phyloP scores from a whole-genome alignment of 164 flowering plant species.

The Macadamia integrifolia region DNA sequence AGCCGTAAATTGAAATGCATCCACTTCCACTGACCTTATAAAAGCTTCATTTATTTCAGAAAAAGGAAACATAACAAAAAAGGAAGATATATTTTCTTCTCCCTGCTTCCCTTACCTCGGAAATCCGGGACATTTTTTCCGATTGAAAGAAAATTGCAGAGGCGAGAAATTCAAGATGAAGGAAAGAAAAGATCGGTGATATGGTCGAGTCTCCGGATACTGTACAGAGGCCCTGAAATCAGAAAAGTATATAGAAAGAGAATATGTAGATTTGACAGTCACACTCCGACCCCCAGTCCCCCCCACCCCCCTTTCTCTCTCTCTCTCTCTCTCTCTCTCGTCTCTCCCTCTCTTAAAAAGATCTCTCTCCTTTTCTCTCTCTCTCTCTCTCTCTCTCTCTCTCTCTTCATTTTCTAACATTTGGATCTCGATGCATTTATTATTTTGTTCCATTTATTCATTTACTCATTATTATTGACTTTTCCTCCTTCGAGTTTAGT shows the following conservation, averaged over 20 bases:
- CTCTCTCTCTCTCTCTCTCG: too few relatives aligned
- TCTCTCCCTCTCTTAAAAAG: too few relatives aligned
- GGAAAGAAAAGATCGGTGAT: conserved; percentile 29
- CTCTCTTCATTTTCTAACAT: neutral
- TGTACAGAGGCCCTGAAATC: conserved; percentile 12
- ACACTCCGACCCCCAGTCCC: conserved; percentile 2
- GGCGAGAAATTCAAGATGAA: conserved; percentile 22
- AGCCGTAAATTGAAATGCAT: neutral
- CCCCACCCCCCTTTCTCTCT: too few relatives aligned
- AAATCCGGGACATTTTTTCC: conserved; percentile 35
- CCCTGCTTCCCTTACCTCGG: conserved; percentile 33
- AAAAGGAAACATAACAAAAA: neutral
- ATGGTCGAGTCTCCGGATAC: conserved; percentile 35
- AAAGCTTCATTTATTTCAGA: neutral
- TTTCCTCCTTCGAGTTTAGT: too few relatives aligned
- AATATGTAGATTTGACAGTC: conserved; percentile 24
- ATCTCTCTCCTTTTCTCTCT: neutral
- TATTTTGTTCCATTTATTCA: too few relatives aligned
- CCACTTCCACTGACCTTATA: neutral
- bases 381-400: conserved; percentile 1
- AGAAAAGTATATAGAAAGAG: conserved; percentile 4
- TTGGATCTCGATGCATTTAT: neutral
- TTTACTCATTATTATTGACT: too few relatives aligned
- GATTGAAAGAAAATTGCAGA: conserved; percentile 8
- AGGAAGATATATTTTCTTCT: neutral